Conservation (phyloP, 2,329 filamentous ascomycete genomes). For the Fusarium sp. region DNA sequence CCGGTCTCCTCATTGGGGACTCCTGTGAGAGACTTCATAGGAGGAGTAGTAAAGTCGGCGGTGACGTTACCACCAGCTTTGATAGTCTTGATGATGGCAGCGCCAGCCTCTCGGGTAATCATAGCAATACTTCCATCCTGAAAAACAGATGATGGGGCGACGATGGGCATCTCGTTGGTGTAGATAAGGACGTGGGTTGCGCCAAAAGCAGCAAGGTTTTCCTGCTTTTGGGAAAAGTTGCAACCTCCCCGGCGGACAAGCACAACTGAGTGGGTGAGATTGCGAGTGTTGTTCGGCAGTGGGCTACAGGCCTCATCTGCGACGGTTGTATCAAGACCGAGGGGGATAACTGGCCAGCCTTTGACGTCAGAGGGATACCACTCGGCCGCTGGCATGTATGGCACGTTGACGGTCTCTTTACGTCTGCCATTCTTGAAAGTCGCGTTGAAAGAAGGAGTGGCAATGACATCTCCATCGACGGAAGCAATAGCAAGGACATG, state of each 20-base stretch:
- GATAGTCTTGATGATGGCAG: background rate
- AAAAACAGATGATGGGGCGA: background rate
- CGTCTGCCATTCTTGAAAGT: constrained; percentile 43
- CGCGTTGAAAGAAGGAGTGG: constrained; percentile 37
- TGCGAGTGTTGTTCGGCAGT: background rate
- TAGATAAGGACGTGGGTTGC: background rate
- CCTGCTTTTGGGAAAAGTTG: background rate
- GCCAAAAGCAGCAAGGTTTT: background rate
- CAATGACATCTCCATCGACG: constrained; percentile 43
- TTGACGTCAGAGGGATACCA: background rate
- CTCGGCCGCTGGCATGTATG: background rate
- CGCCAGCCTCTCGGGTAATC: background rate
- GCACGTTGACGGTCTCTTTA: constrained; percentile 39
- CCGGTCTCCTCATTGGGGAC: background rate
- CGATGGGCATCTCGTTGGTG: background rate
- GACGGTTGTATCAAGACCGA: background rate
- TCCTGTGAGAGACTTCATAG: background rate
- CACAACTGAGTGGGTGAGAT: background rate
- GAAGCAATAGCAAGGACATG: constrained; percentile 57
- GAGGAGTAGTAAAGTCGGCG: background rate
- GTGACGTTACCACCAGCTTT: background rate
- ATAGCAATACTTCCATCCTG: background rate
- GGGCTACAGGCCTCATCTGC: background rate
- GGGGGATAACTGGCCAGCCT: background rate
- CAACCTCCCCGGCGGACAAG: background rate